Base-by-base conservation (phyloP, 768 basidiomycete species). In the Termitomyces eurrhizus region DNA sequence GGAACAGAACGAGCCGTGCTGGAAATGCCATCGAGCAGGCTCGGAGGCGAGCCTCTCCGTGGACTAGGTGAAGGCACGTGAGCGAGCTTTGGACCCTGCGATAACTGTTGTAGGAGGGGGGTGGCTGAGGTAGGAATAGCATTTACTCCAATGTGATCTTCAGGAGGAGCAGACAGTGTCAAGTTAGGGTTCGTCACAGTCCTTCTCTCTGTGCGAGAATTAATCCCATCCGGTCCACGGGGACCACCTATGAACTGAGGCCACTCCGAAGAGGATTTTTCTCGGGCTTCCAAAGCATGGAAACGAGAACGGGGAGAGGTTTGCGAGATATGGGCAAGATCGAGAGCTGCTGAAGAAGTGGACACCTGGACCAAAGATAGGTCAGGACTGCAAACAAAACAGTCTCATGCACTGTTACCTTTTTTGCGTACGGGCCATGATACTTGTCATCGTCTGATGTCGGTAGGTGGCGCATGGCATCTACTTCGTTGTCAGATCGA, bases 361-460 rank as follows among this genome's bases (percentile, higher is more conserved):
- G 93, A 90, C 59, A 95, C 80, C 86, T 93, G 54, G 56, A 66
- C 39, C 39, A 58, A 37, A 60, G 54, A 39, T 42, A 18, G 36
- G 41, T 58, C 39, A 29, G 32, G 53, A 53, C 18, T 59, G 16
- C n/a, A 56, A 58, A 13, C 13, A 33, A 18, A 52, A 24, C 54
- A 12, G 24, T 46, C 61, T 56, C 24, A 12, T 1, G 45, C 64
- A 41, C 59, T 78, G 55, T n/a, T 65, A 90, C 92, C 82, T 88
- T 90, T 71, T 74, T 82, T 26, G 82, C 73, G 67, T 84, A 90
- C 44, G 82, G 76, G 63, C 79, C 77, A 63, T 81, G 78, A 74
- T 83, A 93, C 77, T 93, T 94, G 78, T 94, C 93, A 69, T 95
- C 90, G 67, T 94, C 93, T 32, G 87, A 93, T 18, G 89, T 94